Base-by-base conservation (phyloP, 1,284 basidiomycete genomes). In the Tremellales sp. region DNA sequence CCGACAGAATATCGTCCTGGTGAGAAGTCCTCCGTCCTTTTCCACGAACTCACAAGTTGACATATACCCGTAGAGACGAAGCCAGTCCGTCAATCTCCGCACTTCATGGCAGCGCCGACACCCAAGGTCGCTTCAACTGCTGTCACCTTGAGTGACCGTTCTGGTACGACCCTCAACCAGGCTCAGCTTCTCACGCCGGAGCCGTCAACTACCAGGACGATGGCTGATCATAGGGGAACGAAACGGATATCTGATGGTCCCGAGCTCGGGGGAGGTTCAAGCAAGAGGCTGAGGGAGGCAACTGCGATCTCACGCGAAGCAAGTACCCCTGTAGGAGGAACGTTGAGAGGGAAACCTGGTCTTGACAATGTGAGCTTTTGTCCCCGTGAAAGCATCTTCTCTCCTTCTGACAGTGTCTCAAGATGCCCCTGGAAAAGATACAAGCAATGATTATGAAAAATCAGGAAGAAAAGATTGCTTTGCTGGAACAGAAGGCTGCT, bases 361-460 rank as follows among this genome's bases (percentile, higher is more conserved):
- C 13, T 13, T 12, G 38, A 40, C 12, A 26, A 25, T 25, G 50
- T 43, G 16, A 26, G 28, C 37, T 19, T 5, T 5, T 35, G 22
- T 14, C 28, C 1, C 13, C 21, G 14, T 3, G 2, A 27, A 12
- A 36, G 34, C 14, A 8, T 8, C 25, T 3, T 27, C 26, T 26
- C 26, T 36, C 26, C 12, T 16, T 12, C 24, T n/a, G 26, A n/a
- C 26, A 4, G 28, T 26, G 5, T 13, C 29, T 36, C 19, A 32
- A 65, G 65, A 29, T 56, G 4, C 42, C 61, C 0, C 28, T 55
- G 12, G 63, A 65, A 13, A 60, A 54, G 32, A 51, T 69, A 1
- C 50, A 62, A 18, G 50, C 53, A 6, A 61, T 64, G 60, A 48
- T 65, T 8, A 41, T 55, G n/a, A 58, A 54, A 28, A 65, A 65